A percentile compares a stretch with the other conserved stretches of the same genome.
Evolutionary conservation across 441 rosid genomes (phyloP).

Genomic region (Hura crepitans): DNA sequence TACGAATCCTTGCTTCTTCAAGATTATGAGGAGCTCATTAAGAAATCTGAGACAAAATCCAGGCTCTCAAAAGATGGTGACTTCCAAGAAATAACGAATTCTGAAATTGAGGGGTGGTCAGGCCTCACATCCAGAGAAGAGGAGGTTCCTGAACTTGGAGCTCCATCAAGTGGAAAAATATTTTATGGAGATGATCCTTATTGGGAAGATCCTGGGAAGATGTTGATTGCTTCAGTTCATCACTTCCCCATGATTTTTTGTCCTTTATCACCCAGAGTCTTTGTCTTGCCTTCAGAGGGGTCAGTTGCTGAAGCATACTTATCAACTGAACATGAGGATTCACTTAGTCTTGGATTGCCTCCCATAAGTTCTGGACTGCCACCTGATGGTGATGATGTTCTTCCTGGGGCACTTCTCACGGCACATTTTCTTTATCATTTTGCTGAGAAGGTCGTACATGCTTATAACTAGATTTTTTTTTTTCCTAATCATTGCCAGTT

Average conservation of each 20-base stretch:
- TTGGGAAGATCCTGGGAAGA: conserved; percentile 39
- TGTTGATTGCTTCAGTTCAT: conserved; percentile 61
- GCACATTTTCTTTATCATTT: conserved; percentile 91
- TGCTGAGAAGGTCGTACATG: conserved; percentile 59
- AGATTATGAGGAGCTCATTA: conserved; percentile 81
- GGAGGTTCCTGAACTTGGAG: conserved; percentile 38
- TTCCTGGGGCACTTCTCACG: conserved; percentile 80
- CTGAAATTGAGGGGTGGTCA: conserved; percentile 63
- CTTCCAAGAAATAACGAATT: conserved; percentile 25
- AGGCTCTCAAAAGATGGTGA: conserved; percentile 28
- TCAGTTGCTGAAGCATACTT: conserved; percentile 79
- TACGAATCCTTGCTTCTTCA: conserved; percentile 86
- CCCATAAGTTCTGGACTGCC: conserved; percentile 58
- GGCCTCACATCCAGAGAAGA: conserved; percentile 47
- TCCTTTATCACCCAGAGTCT: conserved; percentile 79
- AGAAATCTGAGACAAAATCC: conserved; percentile 37
- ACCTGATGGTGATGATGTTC: conserved; percentile 68
- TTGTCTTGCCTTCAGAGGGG: conserved; percentile 94
- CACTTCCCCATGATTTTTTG: conserved; percentile 87
- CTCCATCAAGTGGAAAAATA: conserved; percentile 36
- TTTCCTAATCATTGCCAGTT: neutral
- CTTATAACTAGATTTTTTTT: conserved; percentile 8
- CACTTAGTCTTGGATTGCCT: conserved; percentile 85
- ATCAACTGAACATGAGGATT: conserved; percentile 64
- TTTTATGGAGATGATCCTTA: conserved; percentile 30